Base-by-base conservation (phyloP, 2,329 filamentous ascomycete genomes). In the Diaporthe ilicicola region DNA sequence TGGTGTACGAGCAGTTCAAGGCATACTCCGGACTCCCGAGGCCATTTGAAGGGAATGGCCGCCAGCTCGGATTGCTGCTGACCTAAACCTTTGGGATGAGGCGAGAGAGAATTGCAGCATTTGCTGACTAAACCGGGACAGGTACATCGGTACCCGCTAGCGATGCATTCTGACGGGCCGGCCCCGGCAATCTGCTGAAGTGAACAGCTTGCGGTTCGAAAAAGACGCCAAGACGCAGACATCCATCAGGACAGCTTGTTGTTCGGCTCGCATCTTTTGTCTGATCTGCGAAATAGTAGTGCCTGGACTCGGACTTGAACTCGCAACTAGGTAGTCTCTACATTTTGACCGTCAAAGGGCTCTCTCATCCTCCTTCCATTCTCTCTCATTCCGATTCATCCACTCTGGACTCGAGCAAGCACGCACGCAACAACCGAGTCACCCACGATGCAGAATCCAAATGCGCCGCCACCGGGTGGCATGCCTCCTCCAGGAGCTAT, bases 121-220 rank as follows among this genome's bases (percentile, higher is more conserved):
- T 29, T 22, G 62, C 62, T 66, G 50, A 67, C 48, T 67, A 67
- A 67, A 32, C 9, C 0, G 17, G 4, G 13, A 17, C 24, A 46
- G 59, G 24, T 55, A 68, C 65, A 24, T 24, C 19, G 59, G n/a
- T 64, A 48, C 59, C 59, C 42, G 42, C 59, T 34, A 50, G 59
- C 37, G 59, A 24, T 48, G 59, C 59, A 42, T 5, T 7, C 37
- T 59, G 59, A 32, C 68, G 61, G 59, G 68, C 68, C 56, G 51
- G 42, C 48, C 68, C 68, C 51, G 50, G 39, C 68, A 48, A 37
- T 32, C 32, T 65, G 42, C 24, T 56, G 67, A 72, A 72, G 68
- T 72, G 71, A 70, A 72, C 71, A 72, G 71, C 71, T 72, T 70
- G 71, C 69, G 39, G 61, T 64, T 70, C 61, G 27, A 42, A 46